Conservation (phyloP, 306 rosid species). For the Pachyrhizus erosus region DNA sequence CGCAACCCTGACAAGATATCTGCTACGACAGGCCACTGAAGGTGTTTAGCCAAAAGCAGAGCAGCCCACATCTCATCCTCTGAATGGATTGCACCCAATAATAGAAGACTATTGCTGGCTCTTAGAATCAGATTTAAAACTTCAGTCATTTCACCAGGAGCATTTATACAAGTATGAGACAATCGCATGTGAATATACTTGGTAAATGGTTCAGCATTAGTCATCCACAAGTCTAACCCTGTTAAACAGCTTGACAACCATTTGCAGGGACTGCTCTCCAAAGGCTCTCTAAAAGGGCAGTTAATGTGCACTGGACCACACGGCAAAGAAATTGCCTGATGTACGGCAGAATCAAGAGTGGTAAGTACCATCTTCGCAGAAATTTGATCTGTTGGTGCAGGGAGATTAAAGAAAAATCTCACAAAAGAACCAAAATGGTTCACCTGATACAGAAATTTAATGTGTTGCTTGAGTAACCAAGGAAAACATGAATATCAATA, state of each 20-base stretch:
- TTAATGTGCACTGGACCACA: constrained; percentile 94
- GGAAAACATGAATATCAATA: constrained; percentile 19
- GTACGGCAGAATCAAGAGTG: constrained; percentile 87
- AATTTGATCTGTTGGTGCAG: constrained; percentile 79
- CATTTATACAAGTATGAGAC: constrained; percentile 49
- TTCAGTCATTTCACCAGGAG: constrained; percentile 60
- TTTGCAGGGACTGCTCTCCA: constrained; percentile 70
- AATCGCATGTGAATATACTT: constrained; percentile 64
- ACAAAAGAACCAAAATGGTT: constrained; percentile 96
- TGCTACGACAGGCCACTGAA: constrained; percentile 88
- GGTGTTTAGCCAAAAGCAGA: constrained; percentile 86
- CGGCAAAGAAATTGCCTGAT: constrained; percentile 82
- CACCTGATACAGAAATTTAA: constrained; percentile 58
- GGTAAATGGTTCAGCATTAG: constrained; percentile 81
- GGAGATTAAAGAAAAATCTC: constrained; percentile 91
- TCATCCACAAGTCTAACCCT: constrained; percentile 81
- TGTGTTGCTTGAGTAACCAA: constrained; percentile 39
- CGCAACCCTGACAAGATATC: constrained; percentile 96
- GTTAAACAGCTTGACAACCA: constrained; percentile 80
- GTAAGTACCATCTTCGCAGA: constrained; percentile 89
- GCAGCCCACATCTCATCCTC: constrained; percentile 98
- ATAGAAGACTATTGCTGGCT: constrained; percentile 67
- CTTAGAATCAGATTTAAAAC: constrained; percentile 60
- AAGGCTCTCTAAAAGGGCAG: constrained; percentile 92
- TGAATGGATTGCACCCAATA: constrained; percentile 78